Evolutionary conservation across 495 filamentous ascomycete species (phyloP).

Genomic region (Talaromyces trachyspermus): DNA sequence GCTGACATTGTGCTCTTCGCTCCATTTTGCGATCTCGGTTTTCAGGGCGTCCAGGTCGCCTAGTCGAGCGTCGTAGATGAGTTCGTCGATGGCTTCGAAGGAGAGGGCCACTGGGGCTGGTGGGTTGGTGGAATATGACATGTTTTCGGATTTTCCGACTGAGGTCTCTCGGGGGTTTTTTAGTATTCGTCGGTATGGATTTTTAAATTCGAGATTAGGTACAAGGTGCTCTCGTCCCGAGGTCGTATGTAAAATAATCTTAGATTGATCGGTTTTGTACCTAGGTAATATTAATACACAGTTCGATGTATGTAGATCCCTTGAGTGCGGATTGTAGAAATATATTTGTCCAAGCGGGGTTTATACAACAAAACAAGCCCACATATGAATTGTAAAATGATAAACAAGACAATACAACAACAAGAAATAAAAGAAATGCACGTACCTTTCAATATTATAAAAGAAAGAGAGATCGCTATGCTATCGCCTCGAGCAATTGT

Average conservation of each 20-base stretch:
- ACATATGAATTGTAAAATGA: too few relatives aligned
- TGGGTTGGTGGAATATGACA: conserved; percentile 15
- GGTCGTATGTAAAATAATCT: too few relatives aligned
- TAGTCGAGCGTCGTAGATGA: conserved; percentile 73
- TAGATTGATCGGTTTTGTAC: too few relatives aligned
- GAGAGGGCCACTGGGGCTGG: conserved; percentile 39
- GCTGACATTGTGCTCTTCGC: conserved; percentile 43
- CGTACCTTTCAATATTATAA: not conserved
- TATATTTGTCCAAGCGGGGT: too few relatives aligned
- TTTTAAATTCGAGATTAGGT: too few relatives aligned
- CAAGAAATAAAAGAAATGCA: not conserved
- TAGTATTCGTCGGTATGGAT: not conserved
- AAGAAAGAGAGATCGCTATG: not conserved
- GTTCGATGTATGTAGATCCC: too few relatives aligned
- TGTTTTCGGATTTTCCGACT: not conserved
- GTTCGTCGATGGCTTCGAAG: conserved; percentile 77
- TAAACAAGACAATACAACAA: not conserved
- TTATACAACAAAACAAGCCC: too few relatives aligned
- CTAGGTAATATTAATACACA: too few relatives aligned
- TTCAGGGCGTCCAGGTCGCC: conserved; percentile 66
- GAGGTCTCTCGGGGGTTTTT: not conserved
- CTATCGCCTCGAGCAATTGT: not conserved
- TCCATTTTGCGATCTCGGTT: conserved; percentile 49
- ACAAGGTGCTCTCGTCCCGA: too few relatives aligned
- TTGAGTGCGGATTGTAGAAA: too few relatives aligned